Base-by-base conservation (phyloP, 148 eudicot species). In the Gaultheria prostrata region DNA sequence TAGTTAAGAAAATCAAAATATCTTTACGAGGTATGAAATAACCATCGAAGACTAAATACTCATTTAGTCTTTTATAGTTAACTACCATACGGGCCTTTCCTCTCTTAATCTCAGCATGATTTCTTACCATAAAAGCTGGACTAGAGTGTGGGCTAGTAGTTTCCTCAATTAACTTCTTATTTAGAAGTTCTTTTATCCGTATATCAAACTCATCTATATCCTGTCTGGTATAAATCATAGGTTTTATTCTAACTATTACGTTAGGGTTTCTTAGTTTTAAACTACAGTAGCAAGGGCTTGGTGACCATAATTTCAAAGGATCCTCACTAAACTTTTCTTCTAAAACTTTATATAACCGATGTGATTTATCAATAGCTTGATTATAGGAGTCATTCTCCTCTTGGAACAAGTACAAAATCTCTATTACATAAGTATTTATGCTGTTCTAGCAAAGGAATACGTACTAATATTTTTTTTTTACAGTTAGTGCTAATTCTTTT, bases 181-280 rank as follows among this genome's bases (percentile, higher is more conserved):
- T 8, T 11, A 76, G 2, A 45, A 74, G 50, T 43, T 74, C 77
- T 39, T 74, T 17, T 1, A 45, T 39, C 17, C 43, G 51, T 4
- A 17, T 17, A 74, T 74, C 50, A 74, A 39, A 72, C 18, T 72
- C 48, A 72, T 72, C 76, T 35, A 72, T 72, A 72, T 72, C 48
- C 2, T 72, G 21, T 39, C 26, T 74, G 20, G 12, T 18, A 74
- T 74, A 74, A 50, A 74, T 45, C 26, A 74, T 74, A 14, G 51
- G 77, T 74, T 43, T 74, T 39, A 74, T 50, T n/a, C n/a, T n/a
- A n/a, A n/a, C n/a, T n/a, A n/a, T 18, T 39, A 39, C 26, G 15
- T 43, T 24, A 15, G 10, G 50, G 8, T 74, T 10, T 39, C 6
- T 43, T 6, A 74, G 45, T 43, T 74, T 20, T 1, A 43, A 43